A percentile compares a stretch with the other conserved stretches of the same genome.
These are phyloP conservation scores for Urtica urens DNA, from an alignment of 306 rosid genomes.

Conservation along the genomic window DNA sequence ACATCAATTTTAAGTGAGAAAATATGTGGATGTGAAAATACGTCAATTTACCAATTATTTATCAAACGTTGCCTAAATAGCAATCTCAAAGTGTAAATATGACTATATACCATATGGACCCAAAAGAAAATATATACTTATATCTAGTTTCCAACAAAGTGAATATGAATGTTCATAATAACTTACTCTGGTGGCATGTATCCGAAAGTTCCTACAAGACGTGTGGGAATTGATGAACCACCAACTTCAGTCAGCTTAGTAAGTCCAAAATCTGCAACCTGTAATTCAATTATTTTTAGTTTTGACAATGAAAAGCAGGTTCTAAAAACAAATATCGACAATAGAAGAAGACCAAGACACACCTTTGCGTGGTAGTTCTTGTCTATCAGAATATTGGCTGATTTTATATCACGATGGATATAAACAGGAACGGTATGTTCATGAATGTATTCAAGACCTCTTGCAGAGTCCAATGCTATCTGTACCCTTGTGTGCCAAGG, in stretches of 20 bases:
- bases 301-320: constrained; percentile 1
- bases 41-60: too few species aligned
- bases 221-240: constrained; percentile 65
- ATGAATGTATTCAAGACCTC: constrained; percentile 96
- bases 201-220: constrained; percentile 86
- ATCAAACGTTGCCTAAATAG: too few species aligned
- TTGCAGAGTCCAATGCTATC: constrained; percentile 91
- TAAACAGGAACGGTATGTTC: constrained; percentile 98
- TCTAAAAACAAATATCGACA: background rate
- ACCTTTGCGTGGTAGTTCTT: constrained; percentile 80
- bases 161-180: too few species aligned
- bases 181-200: constrained; percentile 94
- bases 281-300: constrained; percentile 11
- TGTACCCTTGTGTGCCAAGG: constrained; percentile 86
- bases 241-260: constrained; percentile 90
- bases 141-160: too few species aligned
- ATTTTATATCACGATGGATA: constrained; percentile 91
- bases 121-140: too few species aligned
- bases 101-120: too few species aligned
- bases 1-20: too few species aligned
- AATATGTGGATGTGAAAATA: too few species aligned
- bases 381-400: constrained; percentile 92
- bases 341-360: constrained; percentile 4
- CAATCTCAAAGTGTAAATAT: too few species aligned
- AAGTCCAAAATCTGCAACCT: constrained; percentile 98